These are phyloP conservation scores for Diplodia scrobiculata DNA, from an alignment of 2,329 filamentous ascomycete genomes.

Conservation along the genomic window DNA sequence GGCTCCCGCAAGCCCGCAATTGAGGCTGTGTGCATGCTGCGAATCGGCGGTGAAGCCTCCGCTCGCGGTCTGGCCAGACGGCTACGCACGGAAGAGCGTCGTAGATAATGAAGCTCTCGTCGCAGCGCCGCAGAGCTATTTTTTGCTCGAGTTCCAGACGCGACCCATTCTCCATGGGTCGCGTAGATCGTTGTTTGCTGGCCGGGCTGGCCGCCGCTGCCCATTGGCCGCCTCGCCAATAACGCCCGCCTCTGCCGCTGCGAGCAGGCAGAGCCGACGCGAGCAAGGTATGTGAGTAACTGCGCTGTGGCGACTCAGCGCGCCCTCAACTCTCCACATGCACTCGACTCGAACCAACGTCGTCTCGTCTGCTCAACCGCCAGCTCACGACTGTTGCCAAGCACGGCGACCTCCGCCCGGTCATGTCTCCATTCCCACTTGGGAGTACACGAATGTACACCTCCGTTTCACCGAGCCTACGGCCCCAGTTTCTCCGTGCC, in stretches of 20 bases:
- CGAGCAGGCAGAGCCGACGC: conserved; percentile 20
- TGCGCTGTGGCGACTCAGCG: conserved; percentile 12
- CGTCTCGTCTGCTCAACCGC: background rate
- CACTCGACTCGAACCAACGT: background rate
- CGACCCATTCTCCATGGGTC: conserved; percentile 6
- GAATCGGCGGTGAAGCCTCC: conserved; percentile 8
- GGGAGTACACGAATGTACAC: background rate
- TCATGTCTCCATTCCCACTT: conserved; percentile 14
- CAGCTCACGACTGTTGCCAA: conserved; percentile 9
- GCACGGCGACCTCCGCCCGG: conserved; percentile 10
- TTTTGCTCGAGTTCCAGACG: conserved; percentile 11
- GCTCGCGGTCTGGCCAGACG: background rate
- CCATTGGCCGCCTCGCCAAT: conserved; percentile 14
- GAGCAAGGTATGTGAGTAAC: conserved; percentile 11
- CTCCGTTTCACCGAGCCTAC: background rate
- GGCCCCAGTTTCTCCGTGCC: conserved; percentile 6
- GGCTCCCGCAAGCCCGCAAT: conserved; percentile 5
- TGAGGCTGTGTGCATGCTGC: conserved; percentile 21
- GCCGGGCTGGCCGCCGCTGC: background rate
- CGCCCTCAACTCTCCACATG: background rate
- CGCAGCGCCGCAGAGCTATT: background rate
- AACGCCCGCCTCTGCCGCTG: conserved; percentile 4
- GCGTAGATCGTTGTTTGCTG: conserved; percentile 10
- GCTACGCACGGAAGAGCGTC: conserved; percentile 11
- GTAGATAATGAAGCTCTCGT: conserved; percentile 7